Percentiles rank a stretch among this genome's conserved stretches.
Evolutionary conservation across 1,284 basidiomycete genomes (phyloP).

Genomic region (Sanghuangporus sanghuang): DNA sequence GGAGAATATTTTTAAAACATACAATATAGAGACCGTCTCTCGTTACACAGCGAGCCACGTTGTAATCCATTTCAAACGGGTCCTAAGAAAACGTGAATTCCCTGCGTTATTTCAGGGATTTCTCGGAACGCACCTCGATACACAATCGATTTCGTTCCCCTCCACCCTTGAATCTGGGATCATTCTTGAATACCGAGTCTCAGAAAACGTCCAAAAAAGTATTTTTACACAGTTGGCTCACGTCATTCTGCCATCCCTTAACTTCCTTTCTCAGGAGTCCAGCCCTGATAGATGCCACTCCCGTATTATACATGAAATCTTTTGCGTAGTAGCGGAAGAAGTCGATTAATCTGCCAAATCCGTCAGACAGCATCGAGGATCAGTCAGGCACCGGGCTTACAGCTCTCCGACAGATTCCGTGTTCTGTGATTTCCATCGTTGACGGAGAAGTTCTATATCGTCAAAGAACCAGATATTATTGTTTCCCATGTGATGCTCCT

Average conservation of each 20-base stretch:
- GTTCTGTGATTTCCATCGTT: slow-evolving; percentile 93
- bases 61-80: slow-evolving; percentile 94
- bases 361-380: slow-evolving; percentile 12
- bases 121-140: slow-evolving; percentile 65
- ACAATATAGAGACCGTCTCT: slow-evolving; percentile 94
- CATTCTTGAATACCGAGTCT: slow-evolving; percentile 24
- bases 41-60: slow-evolving; percentile 94
- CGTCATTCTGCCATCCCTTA: slow-evolving; percentile 93
- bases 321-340: slow-evolving; percentile 97
- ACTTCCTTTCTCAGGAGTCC: slow-evolving; percentile 86
- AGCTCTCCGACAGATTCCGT: slow-evolving; percentile 91
- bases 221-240: slow-evolving; percentile 33
- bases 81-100: slow-evolving; percentile 49
- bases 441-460: slow-evolving; percentile 87
- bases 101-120: slow-evolving; percentile 11
- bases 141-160: slow-evolving; percentile 89
- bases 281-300: slow-evolving; percentile 87
- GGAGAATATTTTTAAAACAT: slow-evolving; percentile 24
- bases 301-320: slow-evolving; percentile 89
- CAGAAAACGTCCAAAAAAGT: slow-evolving; percentile 3
- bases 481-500: slow-evolving; percentile 81
- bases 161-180: slow-evolving; percentile 59
- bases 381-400: slow-evolving; percentile 36
- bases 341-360: slow-evolving; percentile 72
- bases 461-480: slow-evolving; percentile 96